A percentile compares a stretch with the other conserved stretches of the same genome.
Evolutionary conservation across 441 rosid genomes (phyloP).

Genomic region (Capsella rubella): DNA sequence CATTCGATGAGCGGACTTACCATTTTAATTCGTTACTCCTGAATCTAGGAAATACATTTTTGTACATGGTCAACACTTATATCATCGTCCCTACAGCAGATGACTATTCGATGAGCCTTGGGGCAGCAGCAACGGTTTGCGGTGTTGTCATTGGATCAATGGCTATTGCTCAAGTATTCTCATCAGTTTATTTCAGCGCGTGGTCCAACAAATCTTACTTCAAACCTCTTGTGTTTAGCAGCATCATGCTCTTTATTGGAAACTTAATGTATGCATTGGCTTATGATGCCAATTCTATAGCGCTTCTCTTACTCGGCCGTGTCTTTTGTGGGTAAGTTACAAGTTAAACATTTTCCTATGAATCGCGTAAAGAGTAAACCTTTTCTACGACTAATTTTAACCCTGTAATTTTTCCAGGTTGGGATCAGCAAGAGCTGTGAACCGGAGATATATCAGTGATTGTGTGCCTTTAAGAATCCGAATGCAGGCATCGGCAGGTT

Average conservation of each 20-base stretch:
- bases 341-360: not conserved
- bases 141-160: slow-evolving; percentile 97
- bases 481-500: slow-evolving; percentile 98
- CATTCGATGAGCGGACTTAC: slow-evolving; percentile 69
- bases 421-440: slow-evolving; percentile 99
- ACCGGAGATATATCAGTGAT: slow-evolving; percentile 94
- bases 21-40: slow-evolving; percentile 84
- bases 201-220: slow-evolving; percentile 97
- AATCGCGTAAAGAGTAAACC: not conserved
- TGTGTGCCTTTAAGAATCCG: slow-evolving; percentile 90
- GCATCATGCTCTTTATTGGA: slow-evolving; percentile 79
- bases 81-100: slow-evolving; percentile 98
- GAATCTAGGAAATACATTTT: slow-evolving; percentile 88
- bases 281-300: slow-evolving; percentile 75
- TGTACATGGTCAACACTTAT: slow-evolving; percentile 98
- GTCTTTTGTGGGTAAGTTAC: slow-evolving; percentile 90
- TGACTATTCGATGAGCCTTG: slow-evolving; percentile 93
- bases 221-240: slow-evolving; percentile 94
- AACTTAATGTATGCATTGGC: slow-evolving; percentile 95
- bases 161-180: slow-evolving; percentile 98
- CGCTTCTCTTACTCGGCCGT: slow-evolving; percentile 84
- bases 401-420: slow-evolving; percentile 59
- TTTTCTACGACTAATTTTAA: not conserved
- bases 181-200: slow-evolving; percentile 97
- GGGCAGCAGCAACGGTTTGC: slow-evolving; percentile 99